phyloP scores from a whole-genome alignment of 148 eudicot species.

The Chenopodium album region DNA sequence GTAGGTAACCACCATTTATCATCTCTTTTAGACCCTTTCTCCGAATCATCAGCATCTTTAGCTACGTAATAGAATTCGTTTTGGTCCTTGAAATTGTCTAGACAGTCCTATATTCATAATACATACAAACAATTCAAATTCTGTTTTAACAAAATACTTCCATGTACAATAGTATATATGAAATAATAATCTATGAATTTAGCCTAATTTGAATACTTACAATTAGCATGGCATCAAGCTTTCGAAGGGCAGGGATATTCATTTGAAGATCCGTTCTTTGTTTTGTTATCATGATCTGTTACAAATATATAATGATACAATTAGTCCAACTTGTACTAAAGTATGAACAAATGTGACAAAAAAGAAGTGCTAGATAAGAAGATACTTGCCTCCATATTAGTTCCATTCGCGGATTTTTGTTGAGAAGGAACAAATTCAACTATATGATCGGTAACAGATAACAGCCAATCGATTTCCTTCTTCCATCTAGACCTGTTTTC shows the following conservation, averaged over 20 bases:
- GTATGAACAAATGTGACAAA: neutral
- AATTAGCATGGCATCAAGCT: slow-evolving; percentile 77
- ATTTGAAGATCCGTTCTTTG: slow-evolving; percentile 69
- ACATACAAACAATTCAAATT: neutral
- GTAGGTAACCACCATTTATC: slow-evolving; percentile 91
- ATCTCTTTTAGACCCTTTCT: slow-evolving; percentile 39
- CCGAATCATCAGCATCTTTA: slow-evolving; percentile 44
- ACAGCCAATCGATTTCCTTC: slow-evolving; percentile 72
- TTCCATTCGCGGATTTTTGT: slow-evolving; percentile 59
- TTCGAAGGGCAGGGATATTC: slow-evolving; percentile 72
- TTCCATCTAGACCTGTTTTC: slow-evolving; percentile 69
- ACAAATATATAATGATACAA: neutral
- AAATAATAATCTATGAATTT: neutral
- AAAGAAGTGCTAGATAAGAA: neutral
- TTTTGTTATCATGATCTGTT: slow-evolving; percentile 66
- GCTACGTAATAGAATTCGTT: slow-evolving; percentile 64
- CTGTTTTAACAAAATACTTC: neutral
- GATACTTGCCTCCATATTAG: slow-evolving; percentile 61
- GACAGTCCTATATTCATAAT: slow-evolving; percentile 47
- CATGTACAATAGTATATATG: neutral
- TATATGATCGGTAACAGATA: slow-evolving; percentile 77
- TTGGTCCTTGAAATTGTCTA: slow-evolving; percentile 70
- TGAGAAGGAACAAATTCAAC: slow-evolving; percentile 74
- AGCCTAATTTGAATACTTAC: slow-evolving; percentile 37
- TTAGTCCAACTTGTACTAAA: neutral